Percentiles rank a stretch among this genome's conserved stretches.
Conservation (phyloP, 192 early-diverging fungal genomes). For the Rhizoclosmatium globosum region DNA sequence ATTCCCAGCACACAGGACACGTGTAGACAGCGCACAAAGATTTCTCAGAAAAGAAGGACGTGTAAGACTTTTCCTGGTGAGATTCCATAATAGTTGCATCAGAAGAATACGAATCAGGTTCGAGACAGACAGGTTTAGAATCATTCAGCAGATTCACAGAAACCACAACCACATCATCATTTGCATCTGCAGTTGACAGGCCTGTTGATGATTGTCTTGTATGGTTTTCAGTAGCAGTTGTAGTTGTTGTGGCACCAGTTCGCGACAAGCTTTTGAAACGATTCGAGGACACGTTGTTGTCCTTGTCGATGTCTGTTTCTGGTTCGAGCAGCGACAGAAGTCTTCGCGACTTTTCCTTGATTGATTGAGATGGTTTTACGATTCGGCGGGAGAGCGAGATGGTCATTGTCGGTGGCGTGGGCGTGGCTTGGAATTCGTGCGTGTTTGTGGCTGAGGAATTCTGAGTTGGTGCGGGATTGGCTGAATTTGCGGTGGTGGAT, state of each 20-base stretch:
- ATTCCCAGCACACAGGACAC: conserved; percentile 32
- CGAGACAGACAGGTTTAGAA: background rate
- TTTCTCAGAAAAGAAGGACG: background rate
- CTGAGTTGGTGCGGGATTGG: background rate
- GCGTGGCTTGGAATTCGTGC: background rate
- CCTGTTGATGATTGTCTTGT: no score
- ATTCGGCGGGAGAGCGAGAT: no score
- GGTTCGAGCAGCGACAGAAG: background rate
- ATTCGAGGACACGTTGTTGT: no score
- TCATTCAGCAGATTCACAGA: background rate
- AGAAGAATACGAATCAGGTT: background rate
- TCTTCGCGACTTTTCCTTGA: background rate
- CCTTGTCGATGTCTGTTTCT: no score
- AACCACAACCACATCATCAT: background rate
- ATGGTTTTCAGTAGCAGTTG: no score
- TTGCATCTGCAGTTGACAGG: background rate
- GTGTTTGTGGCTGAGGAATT: background rate
- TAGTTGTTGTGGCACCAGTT: no score
- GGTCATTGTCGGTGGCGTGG: background rate
- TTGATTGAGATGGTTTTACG: no score
- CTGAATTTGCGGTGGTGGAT: background rate
- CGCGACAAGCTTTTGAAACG: no score
- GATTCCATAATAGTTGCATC: background rate
- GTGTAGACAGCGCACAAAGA: background rate
- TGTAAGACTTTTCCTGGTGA: no score